Evolutionary conservation across 1,284 basidiomycete species (phyloP), one percentile per base, ranked within the genome.

Genomic region (Vanrija pseudolonga): DNA sequence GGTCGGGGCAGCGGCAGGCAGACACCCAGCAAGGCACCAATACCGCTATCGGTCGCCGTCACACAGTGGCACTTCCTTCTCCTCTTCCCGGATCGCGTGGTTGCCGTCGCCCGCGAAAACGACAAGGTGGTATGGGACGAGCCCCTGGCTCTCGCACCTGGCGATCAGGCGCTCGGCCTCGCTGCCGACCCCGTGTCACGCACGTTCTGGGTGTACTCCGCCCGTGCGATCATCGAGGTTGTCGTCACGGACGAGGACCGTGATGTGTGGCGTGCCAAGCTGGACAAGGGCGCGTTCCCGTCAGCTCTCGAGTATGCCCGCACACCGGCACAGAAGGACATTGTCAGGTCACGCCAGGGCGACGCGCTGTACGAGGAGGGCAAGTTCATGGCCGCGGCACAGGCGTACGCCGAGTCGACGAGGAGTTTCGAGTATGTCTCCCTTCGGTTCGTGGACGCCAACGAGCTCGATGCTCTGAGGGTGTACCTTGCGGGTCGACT

Each of bases 151-250:
- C 73, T 95, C 66, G 91, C 50, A 12, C 45, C 32, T 4, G 83
- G 82, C 28, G 90, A 94, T 69, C 77, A 77, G 49, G 85, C 90
- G 7, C 79, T 83, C 22, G 89, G 87, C 0, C 77, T 96, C 20
- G 83, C 85, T 5, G 81, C 87, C 7, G 96, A 99, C 74, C 86
- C 89, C 8, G 84, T 90, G 5, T 85, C 89, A 8, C 85, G 84
- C 69, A 98, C 95, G 4, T 95, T 89, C 66, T 99, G 96, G 96
- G 82, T 96, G 2, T 96, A 89, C 72, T 94, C 95, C 0, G 85
- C 91, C 63, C 83, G 86, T 55, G 89, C 90, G 0, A 83, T 99
- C 43, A 93, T 91, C 66, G 96, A 99, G 69, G 78, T 99, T 18
- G 84, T 88, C 15, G 82, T 92, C 17, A 81, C 81, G 11, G 90